Percentiles rank a stretch among this genome's conserved stretches.
Evolutionary conservation across 495 filamentous ascomycete genomes (phyloP).

Genomic region (Sordaria brevicollis): DNA sequence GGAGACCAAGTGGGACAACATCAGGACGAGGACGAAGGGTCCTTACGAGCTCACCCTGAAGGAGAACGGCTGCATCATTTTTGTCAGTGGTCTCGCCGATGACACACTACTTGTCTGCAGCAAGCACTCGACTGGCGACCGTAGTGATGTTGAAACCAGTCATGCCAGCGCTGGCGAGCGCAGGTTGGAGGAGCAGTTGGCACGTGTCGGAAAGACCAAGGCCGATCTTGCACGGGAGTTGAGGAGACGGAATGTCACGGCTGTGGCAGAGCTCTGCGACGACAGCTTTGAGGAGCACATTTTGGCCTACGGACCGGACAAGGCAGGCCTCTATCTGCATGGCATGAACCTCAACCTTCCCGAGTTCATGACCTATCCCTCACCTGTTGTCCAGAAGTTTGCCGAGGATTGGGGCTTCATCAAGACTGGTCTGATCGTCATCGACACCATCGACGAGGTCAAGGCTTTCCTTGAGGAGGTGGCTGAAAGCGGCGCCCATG

Average conservation of each 20-base stretch:
- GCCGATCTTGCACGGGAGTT: slow-evolving; percentile 66
- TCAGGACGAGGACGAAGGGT: slow-evolving; percentile 64
- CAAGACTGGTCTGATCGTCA: slow-evolving; percentile 70
- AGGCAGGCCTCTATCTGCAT: slow-evolving; percentile 88
- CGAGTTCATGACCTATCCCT: slow-evolving; percentile 74
- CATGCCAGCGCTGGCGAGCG: slow-evolving; percentile 78
- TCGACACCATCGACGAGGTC: slow-evolving; percentile 61
- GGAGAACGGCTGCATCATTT: slow-evolving; percentile 98
- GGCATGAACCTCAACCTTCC: slow-evolving; percentile 92
- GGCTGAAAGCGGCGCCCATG: slow-evolving; percentile 76
- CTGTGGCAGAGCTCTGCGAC: slow-evolving; percentile 93
- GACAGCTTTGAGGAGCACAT: slow-evolving; percentile 96
- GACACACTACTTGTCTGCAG: slow-evolving; percentile 86
- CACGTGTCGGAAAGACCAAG: slow-evolving; percentile 60
- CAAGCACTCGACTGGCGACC: slow-evolving; percentile 86
- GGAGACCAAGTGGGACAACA: slow-evolving; percentile 71
- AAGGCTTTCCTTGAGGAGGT: slow-evolving; percentile 71
- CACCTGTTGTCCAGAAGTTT: slow-evolving; percentile 70
- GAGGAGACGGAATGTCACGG: slow-evolving; percentile 74
- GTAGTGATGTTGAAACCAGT: slow-evolving; percentile 56
- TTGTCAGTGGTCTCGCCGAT: slow-evolving; percentile 84
- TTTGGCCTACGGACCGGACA: slow-evolving; percentile 71
- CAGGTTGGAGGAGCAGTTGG: slow-evolving; percentile 76
- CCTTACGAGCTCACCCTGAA: slow-evolving; percentile 95
- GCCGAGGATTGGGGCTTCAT: slow-evolving; percentile 91